Percentiles rank a stretch among this genome's conserved stretches.
Conservation (phyloP, 495 filamentous ascomycete species). For the Talaromyces wortmannii region DNA sequence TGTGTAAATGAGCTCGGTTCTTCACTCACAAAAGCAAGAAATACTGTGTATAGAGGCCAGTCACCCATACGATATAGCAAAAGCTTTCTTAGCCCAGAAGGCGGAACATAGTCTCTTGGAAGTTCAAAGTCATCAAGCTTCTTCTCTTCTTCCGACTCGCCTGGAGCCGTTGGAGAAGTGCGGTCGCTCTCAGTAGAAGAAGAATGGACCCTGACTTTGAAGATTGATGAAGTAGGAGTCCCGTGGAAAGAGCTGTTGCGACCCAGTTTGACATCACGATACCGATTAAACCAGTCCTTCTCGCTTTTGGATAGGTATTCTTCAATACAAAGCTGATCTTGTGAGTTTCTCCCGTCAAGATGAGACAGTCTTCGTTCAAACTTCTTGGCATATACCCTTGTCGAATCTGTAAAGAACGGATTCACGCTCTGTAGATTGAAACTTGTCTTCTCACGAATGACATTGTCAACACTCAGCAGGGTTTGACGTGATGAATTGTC, state of each 20-base stretch:
- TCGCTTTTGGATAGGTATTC: conserved; percentile 55
- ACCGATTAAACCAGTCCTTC: conserved; percentile 56
- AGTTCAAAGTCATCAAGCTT: conserved; percentile 35
- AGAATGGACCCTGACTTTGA: not conserved
- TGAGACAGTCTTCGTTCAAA: conserved; percentile 48
- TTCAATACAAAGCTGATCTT: conserved; percentile 54
- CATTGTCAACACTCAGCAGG: conserved; percentile 40
- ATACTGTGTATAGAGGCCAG: conserved; percentile 61
- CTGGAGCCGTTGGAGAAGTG: not conserved
- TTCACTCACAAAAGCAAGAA: conserved; percentile 45
- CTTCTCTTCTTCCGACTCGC: not conserved
- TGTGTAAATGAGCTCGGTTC: not conserved
- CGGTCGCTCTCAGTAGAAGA: not conserved
- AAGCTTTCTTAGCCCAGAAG: conserved; percentile 40
- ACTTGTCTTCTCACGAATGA: conserved; percentile 45
- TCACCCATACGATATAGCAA: conserved; percentile 29
- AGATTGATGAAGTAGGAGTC: conserved; percentile 15
- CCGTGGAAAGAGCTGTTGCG: conserved; percentile 10
- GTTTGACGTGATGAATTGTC: conserved; percentile 1
- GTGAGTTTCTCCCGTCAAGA: conserved; percentile 47
- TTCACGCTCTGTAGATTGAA: conserved; percentile 58
- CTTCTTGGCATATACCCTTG: conserved; percentile 45
- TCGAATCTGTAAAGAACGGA: conserved; percentile 61
- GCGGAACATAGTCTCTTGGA: conserved; percentile 43
- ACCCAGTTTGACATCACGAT: conserved; percentile 44